A percentile compares a stretch with the other conserved stretches of the same genome.
Evolutionary conservation across 2,329 filamentous ascomycete species (phyloP).

Genomic region (Claviceps sp.): DNA sequence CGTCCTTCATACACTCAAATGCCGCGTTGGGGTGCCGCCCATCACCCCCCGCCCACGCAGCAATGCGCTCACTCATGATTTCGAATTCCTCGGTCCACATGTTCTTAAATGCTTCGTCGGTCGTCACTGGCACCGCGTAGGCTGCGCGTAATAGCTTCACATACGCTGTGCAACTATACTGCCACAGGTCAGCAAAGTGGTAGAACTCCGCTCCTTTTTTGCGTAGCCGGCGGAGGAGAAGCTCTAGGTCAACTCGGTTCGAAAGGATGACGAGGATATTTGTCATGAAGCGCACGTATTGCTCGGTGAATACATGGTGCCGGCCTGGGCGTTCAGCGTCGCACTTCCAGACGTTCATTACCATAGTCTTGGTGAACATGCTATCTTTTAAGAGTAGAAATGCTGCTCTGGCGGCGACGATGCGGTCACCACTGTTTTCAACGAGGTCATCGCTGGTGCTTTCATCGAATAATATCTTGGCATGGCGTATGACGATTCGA

Average conservation of each 20-base stretch:
- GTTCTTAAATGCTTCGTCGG: conserved; percentile 43
- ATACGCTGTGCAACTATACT: conserved; percentile 40
- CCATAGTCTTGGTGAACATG: conserved; percentile 88
- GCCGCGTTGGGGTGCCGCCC: conserved; percentile 23
- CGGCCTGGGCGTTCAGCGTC: conserved; percentile 72
- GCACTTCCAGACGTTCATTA: conserved; percentile 89
- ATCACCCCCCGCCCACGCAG: conserved; percentile 36
- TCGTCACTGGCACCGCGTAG: conserved; percentile 30
- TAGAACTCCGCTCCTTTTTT: conserved; percentile 69
- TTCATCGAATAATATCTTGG: conserved; percentile 40
- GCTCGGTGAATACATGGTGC: conserved; percentile 83
- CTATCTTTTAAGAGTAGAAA: conserved; percentile 60
- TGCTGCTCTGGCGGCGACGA: conserved; percentile 61
- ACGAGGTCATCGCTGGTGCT: conserved; percentile 19
- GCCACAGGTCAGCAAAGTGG: conserved; percentile 48
- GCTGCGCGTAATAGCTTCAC: conserved; percentile 37
- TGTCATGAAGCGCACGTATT: conserved; percentile 75
- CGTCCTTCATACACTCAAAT: conserved; percentile 43
- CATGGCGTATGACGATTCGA: conserved; percentile 68
- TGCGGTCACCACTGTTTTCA: conserved; percentile 22
- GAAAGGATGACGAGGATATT: conserved; percentile 59
- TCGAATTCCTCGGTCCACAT: conserved; percentile 44
- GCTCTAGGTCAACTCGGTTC: conserved; percentile 65
- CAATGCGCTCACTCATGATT: conserved; percentile 39
- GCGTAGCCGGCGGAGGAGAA: conserved; percentile 63